Evolutionary conservation across 176 grass and related monocot genomes (phyloP), one percentile per base, ranked within the genome.

Genomic region (Typha latifolia): DNA sequence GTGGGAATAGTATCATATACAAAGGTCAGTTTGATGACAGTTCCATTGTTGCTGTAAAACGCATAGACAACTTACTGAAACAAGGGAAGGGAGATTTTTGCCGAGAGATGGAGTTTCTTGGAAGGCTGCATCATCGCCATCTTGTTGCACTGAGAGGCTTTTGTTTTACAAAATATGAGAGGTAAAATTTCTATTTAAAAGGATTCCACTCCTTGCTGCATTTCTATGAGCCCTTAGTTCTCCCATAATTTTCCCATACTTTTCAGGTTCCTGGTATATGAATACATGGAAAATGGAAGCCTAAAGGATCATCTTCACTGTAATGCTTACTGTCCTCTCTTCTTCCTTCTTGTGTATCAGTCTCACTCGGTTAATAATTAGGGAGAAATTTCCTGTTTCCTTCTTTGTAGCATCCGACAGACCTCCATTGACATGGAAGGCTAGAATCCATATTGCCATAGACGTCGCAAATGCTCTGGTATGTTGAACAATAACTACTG

Each of bases 251-350:
- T n/a, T n/a, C n/a, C n/a, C n/a, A n/a, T n/a, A n/a, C n/a, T 43
- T 20, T 89, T 69, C 82, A 96, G 93, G 75, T 89, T 91, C 52
- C 80, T 86, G 81, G 75, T 96, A 66, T 82, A 89, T 72, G 88
- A 96, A 72, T 84, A 82, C 78, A 84, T 96, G 93, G 93, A 91
- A 82, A 91, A 96, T 75, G 93, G 88, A 84, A 96, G 88, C 76
- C 80, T 96, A 32, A 81, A 89, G 47, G 88, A 96, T 70, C 78
- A 84, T 51, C 82, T 96, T 69, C 85, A 92, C 64, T 86, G 93
- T 96, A 89, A 86, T 70, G 69, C 51, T 51, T 89, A 19, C 51
- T 82, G 61, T 86, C 70, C 64, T 82, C 64, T 86, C 72, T 32
- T 23, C 70, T 66, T 67, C 47, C 47, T 48, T 77, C 66, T 75